Percentiles rank a stretch among this genome's conserved stretches.
phyloP scores from a whole-genome alignment of 163 green algal genomes.

The Volvox carteri region DNA sequence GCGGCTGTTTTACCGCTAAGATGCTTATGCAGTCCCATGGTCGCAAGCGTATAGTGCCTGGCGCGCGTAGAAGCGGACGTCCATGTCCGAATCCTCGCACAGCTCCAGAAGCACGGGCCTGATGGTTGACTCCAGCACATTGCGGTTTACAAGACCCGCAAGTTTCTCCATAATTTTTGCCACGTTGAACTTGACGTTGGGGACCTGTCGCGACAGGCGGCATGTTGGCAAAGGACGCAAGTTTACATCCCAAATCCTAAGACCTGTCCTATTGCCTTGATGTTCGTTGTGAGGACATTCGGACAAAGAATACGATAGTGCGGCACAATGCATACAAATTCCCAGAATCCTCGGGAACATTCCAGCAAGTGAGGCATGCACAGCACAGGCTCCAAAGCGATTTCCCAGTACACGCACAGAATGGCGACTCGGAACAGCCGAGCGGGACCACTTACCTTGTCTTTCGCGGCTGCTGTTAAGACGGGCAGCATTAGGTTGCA shows the following conservation, averaged over 20 bases:
- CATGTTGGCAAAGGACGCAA: too few relatives aligned
- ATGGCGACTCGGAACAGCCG: too few relatives aligned
- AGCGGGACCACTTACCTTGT: slow-evolving; percentile 61
- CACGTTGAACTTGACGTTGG: slow-evolving; percentile 95
- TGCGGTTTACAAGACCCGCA: slow-evolving; percentile 80
- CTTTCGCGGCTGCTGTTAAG: slow-evolving; percentile 82
- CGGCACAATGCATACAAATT: too few relatives aligned
- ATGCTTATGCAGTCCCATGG: slow-evolving; percentile 16
- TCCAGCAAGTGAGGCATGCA: too few relatives aligned
- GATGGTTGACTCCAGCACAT: slow-evolving; percentile 83
- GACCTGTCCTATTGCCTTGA: too few relatives aligned
- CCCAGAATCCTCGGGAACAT: too few relatives aligned
- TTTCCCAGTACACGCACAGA: too few relatives aligned
- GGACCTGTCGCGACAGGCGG: too few relatives aligned
- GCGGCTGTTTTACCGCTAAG: not conserved
- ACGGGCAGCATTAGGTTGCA: slow-evolving; percentile 91
- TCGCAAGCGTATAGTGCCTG: slow-evolving; percentile 84
- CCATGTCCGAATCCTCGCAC: slow-evolving; percentile 89
- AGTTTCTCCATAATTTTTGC: slow-evolving; percentile 89
- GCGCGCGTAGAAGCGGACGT: slow-evolving; percentile 95
- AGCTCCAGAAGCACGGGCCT: slow-evolving; percentile 90
- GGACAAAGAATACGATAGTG: too few relatives aligned
- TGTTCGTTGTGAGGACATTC: too few relatives aligned
- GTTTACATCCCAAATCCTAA: too few relatives aligned
- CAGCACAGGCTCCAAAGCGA: too few relatives aligned